Percentiles rank a stretch among this genome's conserved stretches.
Conservation (phyloP, 2,329 filamentous ascomycete genomes). For the Fusarium anguioides region DNA sequence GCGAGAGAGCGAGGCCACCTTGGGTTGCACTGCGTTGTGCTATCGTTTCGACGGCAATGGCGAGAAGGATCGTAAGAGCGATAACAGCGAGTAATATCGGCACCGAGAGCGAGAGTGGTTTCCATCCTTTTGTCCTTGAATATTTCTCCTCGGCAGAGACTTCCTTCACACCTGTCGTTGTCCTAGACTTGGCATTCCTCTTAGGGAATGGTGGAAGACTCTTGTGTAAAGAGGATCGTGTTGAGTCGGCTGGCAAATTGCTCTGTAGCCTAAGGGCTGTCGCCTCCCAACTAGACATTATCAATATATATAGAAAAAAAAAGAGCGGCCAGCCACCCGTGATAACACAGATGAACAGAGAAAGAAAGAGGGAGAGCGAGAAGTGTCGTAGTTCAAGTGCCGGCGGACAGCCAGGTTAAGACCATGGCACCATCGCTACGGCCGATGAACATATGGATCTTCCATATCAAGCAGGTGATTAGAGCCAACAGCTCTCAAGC, state of each 20-base stretch:
- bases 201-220: constrained; percentile 6
- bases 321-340: constrained; percentile 23
- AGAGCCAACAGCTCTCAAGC: constrained; percentile 17
- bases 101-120: constrained; percentile 38
- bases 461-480: background rate
- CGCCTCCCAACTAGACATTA: constrained; percentile 36
- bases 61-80: constrained; percentile 52
- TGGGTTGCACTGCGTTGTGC: constrained; percentile 53
- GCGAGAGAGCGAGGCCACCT: constrained; percentile 54
- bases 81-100: constrained; percentile 54
- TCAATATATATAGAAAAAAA: background rate
- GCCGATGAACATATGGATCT: background rate
- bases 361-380: background rate
- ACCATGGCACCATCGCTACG: background rate
- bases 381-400: background rate
- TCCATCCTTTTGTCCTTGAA: constrained; percentile 22
- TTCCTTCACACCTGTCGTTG: background rate
- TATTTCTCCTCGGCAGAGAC: rapidly evolving
- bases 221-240: constrained; percentile 11
- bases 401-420: constrained; percentile 4
- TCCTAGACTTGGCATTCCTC: background rate
- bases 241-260: background rate
- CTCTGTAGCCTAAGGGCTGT: constrained; percentile 13
- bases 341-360: background rate
- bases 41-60: constrained; percentile 58